phyloP scores from a whole-genome alignment of 139 green algal species.

The Spirogloea muscicola region DNA sequence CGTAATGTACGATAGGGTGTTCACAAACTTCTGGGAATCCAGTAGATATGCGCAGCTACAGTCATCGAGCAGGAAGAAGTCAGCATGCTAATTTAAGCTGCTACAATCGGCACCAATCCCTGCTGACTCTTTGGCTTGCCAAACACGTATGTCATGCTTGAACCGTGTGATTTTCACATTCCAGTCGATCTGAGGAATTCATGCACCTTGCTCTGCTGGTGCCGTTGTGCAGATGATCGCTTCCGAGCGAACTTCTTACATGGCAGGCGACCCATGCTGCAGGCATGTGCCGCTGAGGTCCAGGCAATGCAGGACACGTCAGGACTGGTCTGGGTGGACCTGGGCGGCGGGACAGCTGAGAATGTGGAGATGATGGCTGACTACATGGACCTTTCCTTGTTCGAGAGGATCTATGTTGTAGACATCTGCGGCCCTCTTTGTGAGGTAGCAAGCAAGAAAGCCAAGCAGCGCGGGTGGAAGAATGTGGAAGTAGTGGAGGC shows the following conservation, averaged over 20 bases:
- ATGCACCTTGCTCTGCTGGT: neutral
- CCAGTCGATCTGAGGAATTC: neutral
- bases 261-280: constrained; percentile 85
- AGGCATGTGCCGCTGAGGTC: constrained; percentile 78
- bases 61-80: no score
- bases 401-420: constrained; percentile 94
- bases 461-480: constrained; percentile 73
- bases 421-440: constrained; percentile 91
- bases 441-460: constrained; percentile 75
- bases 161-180: no score
- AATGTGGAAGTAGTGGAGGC: constrained; percentile 92
- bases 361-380: constrained; percentile 92
- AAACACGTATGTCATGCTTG: no score
- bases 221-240: constrained; percentile 75
- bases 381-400: constrained; percentile 80
- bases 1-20: no score
- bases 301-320: constrained; percentile 37
- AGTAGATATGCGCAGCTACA: no score
- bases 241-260: constrained; percentile 92
- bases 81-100: no score
- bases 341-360: constrained; percentile 88
- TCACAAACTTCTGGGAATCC: no score
- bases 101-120: no score
- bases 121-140: no score
- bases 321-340: constrained; percentile 87